Conservation (phyloP, 352 stramenopile genomes). For the Thraustochytrium striatum region DNA sequence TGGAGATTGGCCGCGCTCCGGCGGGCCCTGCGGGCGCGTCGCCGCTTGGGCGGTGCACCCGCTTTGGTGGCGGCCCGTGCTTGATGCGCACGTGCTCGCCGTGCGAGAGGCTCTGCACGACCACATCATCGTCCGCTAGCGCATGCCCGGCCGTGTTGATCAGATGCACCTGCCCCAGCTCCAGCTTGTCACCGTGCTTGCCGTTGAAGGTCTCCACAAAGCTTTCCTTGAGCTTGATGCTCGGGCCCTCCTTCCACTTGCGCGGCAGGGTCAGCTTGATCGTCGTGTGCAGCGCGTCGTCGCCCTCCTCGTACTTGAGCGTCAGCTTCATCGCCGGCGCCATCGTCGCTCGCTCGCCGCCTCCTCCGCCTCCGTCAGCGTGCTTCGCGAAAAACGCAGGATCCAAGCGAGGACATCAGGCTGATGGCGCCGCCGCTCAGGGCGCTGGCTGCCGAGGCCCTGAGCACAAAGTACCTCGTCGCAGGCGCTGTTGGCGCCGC, state of each 20-base stretch:
- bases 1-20: too few relatives aligned
- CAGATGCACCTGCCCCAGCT: conserved; percentile 21
- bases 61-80: neutral
- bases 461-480: too few relatives aligned
- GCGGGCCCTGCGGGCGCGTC: too few relatives aligned
- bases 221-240: conserved; percentile 39
- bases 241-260: conserved; percentile 46
- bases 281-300: conserved; percentile 8
- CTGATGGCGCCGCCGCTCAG: too few relatives aligned
- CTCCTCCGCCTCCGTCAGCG: too few relatives aligned
- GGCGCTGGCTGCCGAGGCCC: too few relatives aligned
- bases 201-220: conserved; percentile 48
- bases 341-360: neutral
- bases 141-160: conserved; percentile 11
- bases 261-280: conserved; percentile 46
- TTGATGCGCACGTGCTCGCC: conserved; percentile 47
- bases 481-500: too few relatives aligned
- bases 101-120: conserved; percentile 14
- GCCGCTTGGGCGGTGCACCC: neutral
- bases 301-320: conserved; percentile 45
- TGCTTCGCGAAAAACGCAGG: too few relatives aligned
- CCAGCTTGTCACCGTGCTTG: conserved; percentile 8
- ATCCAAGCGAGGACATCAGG: too few relatives aligned
- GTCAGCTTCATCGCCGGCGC: conserved; percentile 48
- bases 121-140: conserved; percentile 36